Conservation (phyloP, 768 basidiomycete species). For the Leccinellum rugosiceps region DNA sequence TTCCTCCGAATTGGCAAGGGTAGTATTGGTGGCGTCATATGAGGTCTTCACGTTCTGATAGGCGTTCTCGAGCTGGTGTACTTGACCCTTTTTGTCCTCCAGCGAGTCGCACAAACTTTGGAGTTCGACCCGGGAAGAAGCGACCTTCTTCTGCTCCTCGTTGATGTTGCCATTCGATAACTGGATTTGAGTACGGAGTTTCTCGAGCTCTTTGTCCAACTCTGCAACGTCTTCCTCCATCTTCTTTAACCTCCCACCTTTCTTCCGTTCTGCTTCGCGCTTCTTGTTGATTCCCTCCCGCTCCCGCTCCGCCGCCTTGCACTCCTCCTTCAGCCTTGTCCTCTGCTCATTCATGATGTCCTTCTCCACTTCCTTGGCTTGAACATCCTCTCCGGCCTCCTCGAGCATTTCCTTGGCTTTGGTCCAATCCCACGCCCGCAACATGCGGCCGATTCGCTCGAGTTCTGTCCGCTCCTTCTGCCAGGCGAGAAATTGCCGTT, state of each 20-base stretch:
- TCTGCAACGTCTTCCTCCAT: constrained; percentile 77
- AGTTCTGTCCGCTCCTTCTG: constrained; percentile 88
- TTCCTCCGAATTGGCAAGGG: constrained; percentile 76
- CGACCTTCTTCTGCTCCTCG: constrained; percentile 70
- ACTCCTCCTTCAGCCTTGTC: constrained; percentile 51
- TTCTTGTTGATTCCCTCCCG: constrained; percentile 63
- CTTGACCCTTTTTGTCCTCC: constrained; percentile 56
- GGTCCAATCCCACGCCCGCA: constrained; percentile 89
- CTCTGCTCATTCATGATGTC: constrained; percentile 44
- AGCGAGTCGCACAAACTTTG: constrained; percentile 58
- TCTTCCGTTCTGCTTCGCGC: constrained; percentile 84
- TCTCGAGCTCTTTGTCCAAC: constrained; percentile 76
- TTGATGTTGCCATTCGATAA: constrained; percentile 70
- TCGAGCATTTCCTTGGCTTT: constrained; percentile 51
- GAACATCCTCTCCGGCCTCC: constrained; percentile 55
- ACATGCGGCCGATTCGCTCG: constrained; percentile 74
- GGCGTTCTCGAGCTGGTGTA: constrained; percentile 49
- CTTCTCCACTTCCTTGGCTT: constrained; percentile 47
- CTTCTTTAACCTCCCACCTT: constrained; percentile 88
- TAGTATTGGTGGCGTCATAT: constrained; percentile 56
- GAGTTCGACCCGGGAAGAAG: constrained; percentile 51
- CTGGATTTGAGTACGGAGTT: constrained; percentile 81
- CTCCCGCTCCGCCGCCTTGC: constrained; percentile 65
- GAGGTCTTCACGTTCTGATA: constrained; percentile 67
- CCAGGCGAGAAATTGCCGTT: constrained; percentile 82